A percentile compares a stretch with the other conserved stretches of the same genome.
phyloP scores from a whole-genome alignment of 2,329 filamentous ascomycete species.

The Epichloe typhina region DNA sequence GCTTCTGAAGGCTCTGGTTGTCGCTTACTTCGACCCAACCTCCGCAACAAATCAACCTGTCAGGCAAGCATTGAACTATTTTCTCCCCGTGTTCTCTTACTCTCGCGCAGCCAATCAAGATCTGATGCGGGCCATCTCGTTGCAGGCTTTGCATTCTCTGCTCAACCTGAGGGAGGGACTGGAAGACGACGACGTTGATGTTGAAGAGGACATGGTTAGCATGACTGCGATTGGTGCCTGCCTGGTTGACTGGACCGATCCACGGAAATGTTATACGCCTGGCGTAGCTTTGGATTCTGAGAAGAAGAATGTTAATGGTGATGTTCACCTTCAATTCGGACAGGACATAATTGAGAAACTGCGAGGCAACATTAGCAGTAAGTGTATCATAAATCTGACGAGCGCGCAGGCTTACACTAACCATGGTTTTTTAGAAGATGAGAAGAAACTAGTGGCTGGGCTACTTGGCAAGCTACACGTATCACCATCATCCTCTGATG shows the following conservation, averaged over 20 bases:
- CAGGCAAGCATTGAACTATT: conserved; percentile 80
- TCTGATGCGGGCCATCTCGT: conserved; percentile 61
- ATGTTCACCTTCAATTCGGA: conserved; percentile 71
- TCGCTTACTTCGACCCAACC: conserved; percentile 81
- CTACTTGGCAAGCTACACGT: conserved; percentile 76
- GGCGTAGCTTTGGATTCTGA: conserved; percentile 37
- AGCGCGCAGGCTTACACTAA: conserved; percentile 12
- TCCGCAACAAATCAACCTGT: conserved; percentile 70
- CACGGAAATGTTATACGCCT: conserved; percentile 57
- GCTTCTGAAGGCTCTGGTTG: conserved; percentile 70
- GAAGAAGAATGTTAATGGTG: conserved; percentile 55
- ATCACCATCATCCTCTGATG: conserved; percentile 48
- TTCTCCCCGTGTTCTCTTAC: conserved; percentile 89
- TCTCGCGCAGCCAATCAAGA: conserved; percentile 71
- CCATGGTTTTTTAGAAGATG: conserved; percentile 47
- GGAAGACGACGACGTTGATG: conserved; percentile 64
- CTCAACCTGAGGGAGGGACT: conserved; percentile 58
- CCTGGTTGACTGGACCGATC: conserved; percentile 90
- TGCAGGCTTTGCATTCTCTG: conserved; percentile 63
- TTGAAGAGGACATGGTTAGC: conserved; percentile 66
- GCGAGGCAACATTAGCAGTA: conserved; percentile 53
- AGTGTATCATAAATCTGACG: conserved; percentile 18
- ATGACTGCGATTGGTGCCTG: conserved; percentile 68
- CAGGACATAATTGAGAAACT: conserved; percentile 65
- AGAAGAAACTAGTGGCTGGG: conserved; percentile 68